These are phyloP conservation scores for Zangia roseola DNA, from an alignment of 768 basidiomycete genomes.

Conservation along the genomic window DNA sequence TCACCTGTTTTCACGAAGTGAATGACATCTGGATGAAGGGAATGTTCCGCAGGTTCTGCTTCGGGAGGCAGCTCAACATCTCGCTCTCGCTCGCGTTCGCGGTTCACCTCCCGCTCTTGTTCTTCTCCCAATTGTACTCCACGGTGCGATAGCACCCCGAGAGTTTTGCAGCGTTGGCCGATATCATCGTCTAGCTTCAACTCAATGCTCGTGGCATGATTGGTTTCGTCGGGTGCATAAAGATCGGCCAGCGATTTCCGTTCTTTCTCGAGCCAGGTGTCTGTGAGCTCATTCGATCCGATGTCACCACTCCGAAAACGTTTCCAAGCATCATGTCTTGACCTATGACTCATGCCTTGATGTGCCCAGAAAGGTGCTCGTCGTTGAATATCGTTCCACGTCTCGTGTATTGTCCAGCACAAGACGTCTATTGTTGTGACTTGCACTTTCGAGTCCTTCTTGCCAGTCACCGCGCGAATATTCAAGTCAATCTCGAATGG, in stretches of 20 bases:
- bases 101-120: slow-evolving; percentile 33
- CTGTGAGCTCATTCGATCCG: background rate
- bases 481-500: slow-evolving; percentile 37
- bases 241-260: slow-evolving; percentile 35
- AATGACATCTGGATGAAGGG: too few species aligned
- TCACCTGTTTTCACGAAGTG: too few species aligned
- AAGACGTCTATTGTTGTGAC: slow-evolving; percentile 32
- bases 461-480: slow-evolving; percentile 31
- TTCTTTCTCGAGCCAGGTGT: slow-evolving; percentile 39
- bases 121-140: slow-evolving; percentile 37
- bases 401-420: slow-evolving; percentile 44
- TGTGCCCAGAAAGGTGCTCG: slow-evolving; percentile 40
- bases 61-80: too few species aligned
- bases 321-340: slow-evolving; percentile 12
- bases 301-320: background rate
- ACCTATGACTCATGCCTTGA: slow-evolving; percentile 28
- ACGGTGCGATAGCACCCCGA: slow-evolving; percentile 9
- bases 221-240: slow-evolving; percentile 18
- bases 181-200: background rate
- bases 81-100: background rate
- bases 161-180: slow-evolving; percentile 3
- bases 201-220: background rate
- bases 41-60: too few species aligned
- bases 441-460: background rate
- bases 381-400: slow-evolving; percentile 38